Evolutionary conservation across 2,329 filamentous ascomycete genomes (phyloP).

Genomic region (Penicillium digitatum): DNA sequence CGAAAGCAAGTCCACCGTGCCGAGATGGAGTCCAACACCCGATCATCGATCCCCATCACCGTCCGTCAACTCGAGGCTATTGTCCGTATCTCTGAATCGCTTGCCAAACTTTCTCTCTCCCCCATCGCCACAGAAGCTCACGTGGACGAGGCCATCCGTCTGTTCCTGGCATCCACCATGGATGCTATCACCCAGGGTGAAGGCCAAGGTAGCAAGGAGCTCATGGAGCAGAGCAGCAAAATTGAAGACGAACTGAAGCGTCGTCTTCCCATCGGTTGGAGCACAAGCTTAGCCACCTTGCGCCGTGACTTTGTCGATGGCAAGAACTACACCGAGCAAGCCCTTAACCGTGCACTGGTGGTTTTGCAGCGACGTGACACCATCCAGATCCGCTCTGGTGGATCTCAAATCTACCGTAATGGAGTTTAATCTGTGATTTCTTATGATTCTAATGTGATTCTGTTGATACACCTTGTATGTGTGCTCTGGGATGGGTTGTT

Average conservation of each 20-base stretch:
- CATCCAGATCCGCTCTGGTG: constrained; percentile 48
- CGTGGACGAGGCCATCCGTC: constrained; percentile 92
- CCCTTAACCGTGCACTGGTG: constrained; percentile 76
- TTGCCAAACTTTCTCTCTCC: constrained; percentile 84
- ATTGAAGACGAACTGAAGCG: constrained; percentile 86
- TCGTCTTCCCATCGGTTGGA: constrained; percentile 90
- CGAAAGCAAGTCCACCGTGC: constrained; percentile 87
- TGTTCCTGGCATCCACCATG: constrained; percentile 97
- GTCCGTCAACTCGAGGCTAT: constrained; percentile 96
- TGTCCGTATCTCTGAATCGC: constrained; percentile 90
- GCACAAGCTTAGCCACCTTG: constrained; percentile 80
- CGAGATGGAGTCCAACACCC: constrained; percentile 82
- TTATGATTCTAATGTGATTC: constrained; percentile 22
- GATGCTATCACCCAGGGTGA: constrained; percentile 91
- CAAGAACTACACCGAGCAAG: constrained; percentile 83
- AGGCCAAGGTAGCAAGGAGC: constrained; percentile 75
- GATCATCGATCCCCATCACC: constrained; percentile 94
- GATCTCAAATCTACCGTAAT: constrained; percentile 48
- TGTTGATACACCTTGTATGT: constrained; percentile 19
- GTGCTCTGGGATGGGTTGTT: constrained; percentile 16
- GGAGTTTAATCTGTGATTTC: constrained; percentile 34
- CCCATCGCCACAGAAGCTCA: constrained; percentile 84
- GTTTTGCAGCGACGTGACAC: constrained; percentile 84
- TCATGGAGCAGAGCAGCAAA: constrained; percentile 83
- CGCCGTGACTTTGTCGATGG: constrained; percentile 87